These are phyloP conservation scores for Nelumbo lutea DNA, from an alignment of 164 flowering plant species.

Conservation along the genomic window DNA sequence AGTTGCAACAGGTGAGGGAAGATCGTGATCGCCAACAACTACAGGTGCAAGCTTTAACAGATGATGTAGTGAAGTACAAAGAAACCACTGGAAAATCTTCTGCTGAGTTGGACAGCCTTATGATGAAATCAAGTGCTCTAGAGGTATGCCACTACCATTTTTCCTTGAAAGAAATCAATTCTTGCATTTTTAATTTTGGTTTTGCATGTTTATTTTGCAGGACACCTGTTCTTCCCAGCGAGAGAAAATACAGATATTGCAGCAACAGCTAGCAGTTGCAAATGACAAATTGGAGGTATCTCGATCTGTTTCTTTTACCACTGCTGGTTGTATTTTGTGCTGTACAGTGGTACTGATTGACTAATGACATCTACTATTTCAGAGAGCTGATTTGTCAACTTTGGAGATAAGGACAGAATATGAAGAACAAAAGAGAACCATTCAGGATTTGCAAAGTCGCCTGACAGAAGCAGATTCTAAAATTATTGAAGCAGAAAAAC, in stretches of 20 bases:
- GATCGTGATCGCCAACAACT: conserved; percentile 49
- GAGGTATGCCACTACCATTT: conserved; percentile 43
- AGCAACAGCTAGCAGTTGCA: conserved; percentile 54
- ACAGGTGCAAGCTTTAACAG: conserved; percentile 33
- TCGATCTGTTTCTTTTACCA: too few species aligned
- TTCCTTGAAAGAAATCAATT: background rate
- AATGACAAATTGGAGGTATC: conserved; percentile 63
- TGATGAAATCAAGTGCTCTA: conserved; percentile 36
- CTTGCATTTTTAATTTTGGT: background rate
- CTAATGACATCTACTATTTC: background rate
- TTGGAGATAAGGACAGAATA: conserved; percentile 47
- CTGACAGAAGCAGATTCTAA: conserved; percentile 69
- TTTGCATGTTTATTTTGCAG: conserved; percentile 29
- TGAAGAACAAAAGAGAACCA: conserved; percentile 52
- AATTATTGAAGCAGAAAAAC: conserved; percentile 75
- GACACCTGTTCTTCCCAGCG: conserved; percentile 54
- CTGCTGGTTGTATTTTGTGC: too few species aligned
- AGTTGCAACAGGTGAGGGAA: conserved; percentile 55
- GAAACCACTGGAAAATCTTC: conserved; percentile 50
- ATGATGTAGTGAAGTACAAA: conserved; percentile 39
- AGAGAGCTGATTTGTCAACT: conserved; percentile 61
- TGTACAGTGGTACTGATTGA: background rate
- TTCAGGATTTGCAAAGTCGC: conserved; percentile 50
- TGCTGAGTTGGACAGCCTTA: conserved; percentile 42
- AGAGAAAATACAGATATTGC: conserved; percentile 43